Evolutionary conservation across 768 basidiomycete species (phyloP), one percentile per base, ranked within the genome.

Genomic region (Termitomyces sp.): DNA sequence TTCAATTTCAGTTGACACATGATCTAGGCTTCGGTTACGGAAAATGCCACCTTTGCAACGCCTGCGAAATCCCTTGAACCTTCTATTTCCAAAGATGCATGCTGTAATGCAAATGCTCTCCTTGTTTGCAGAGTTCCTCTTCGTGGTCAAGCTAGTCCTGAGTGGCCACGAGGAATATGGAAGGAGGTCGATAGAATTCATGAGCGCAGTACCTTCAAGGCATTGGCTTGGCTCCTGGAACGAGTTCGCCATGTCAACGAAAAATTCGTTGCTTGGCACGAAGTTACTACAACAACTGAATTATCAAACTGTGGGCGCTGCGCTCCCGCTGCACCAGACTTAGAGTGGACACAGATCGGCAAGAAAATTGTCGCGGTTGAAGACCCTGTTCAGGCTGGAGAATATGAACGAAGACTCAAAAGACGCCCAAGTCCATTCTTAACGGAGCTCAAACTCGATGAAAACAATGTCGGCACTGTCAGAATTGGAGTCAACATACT

Each of bases 381-480:
- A 65, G 91, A 97, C 65, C 81, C 90, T 18, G 76, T 85, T 12
- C 84, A 96, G 67, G 94, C 95, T 43, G 94, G 93, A 6, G 81
- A 86, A 65, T 97, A 92, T 66, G 95, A 98, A 68, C 85, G 91
- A 53, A 81, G 87, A 22, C 77, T 98, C 56, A 98, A 98, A 73
- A 78, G 81, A 56, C 85, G 95, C 20, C 95, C 95, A 0, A 83
- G 77, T 46, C 87, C 94, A 0, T 93, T 97, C 68, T 81, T 95
- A 53, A 90, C 94, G 0, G 92, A 94, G 67, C 79, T 94, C 31
- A 87, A 81, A 63, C 68, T 89, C 27, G 80, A 81, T 54, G 81
- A 84, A 22, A 71, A 83, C 42, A 82, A 82, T 20, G 68, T 76
- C 4, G 94, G 93, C 0, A 78, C 77, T 37, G 86, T 95, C 48